Evolutionary conservation across 2,329 filamentous ascomycete species (phyloP), one percentile per base, ranked within the genome.

Genomic region (Nemania serpens): DNA sequence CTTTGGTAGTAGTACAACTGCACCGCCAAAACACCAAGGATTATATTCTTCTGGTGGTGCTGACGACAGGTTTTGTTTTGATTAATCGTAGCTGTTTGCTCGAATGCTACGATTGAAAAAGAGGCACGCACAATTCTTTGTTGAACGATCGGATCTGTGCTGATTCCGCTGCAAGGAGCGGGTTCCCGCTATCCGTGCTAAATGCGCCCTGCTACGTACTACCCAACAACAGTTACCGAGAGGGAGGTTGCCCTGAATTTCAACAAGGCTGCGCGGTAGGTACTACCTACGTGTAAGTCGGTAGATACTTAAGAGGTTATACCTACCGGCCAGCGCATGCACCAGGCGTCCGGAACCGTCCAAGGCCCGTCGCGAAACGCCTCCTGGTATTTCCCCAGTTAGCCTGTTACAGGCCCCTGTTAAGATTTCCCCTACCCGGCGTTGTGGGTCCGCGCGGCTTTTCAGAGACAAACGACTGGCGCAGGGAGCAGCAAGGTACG

Each of bases 381-480:
- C 65, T 60, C 67, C 61, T 68, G 61, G 52, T 50, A 63, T 61
- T 67, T 68, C 65, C 64, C 64, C 49, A 62, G 56, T 47, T 60
- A 53, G 55, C 65, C 62, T 68, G 64, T 69, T 46, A 53, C 58
- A 66, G 63, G 57, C 53, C 62, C 52, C 18, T 56, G 52, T 47
- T 59, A 49, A 47, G 66, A 64, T 60, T 61, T 65, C 46, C 48
- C 57, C 56, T 41, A 55, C 50, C 55, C 36, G 60, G 53, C 39
- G 46, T 53, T 55, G 50, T 55, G 62, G 60, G 60, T 63, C 61
- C 51, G 43, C 58, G 41, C 53, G 42, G 39, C 43, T 41, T 59
- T 20, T 29, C 25, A 29, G 25, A 29, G 25, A 7, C 7, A 29
- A 4, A 7, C 25, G 3, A 29, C 7, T 22, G 37, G 17, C 25